phyloP scores from a whole-genome alignment of 176 grass and related monocot genomes.

The Ensete ventricosum region DNA sequence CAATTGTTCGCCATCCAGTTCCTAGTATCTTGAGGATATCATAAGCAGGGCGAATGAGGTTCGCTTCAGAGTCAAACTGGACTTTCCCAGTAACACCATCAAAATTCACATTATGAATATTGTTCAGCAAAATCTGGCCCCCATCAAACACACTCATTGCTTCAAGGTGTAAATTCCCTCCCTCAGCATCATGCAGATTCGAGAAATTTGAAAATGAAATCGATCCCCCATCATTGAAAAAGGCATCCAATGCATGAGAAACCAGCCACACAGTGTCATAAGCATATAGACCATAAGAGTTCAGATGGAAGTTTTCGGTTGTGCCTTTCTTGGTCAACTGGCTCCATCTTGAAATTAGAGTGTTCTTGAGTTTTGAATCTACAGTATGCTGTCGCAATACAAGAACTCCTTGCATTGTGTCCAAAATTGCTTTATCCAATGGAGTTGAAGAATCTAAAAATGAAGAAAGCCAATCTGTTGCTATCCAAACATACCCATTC shows the following conservation, averaged over 20 bases:
- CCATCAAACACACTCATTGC: conserved; percentile 15
- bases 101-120: not conserved
- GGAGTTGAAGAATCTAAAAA: conserved; percentile 4
- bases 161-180: conserved; percentile 4
- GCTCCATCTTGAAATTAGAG: conserved; percentile 5
- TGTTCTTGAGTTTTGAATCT: conserved; percentile 12
- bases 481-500: conserved; percentile 18
- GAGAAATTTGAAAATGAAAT: conserved; percentile 7
- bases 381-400: not conserved
- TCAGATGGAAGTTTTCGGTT: not conserved
- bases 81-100: conserved; percentile 7
- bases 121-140: conserved; percentile 3
- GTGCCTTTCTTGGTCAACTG: not conserved
- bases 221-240: not conserved
- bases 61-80: not conserved
- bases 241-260: conserved; percentile 17
- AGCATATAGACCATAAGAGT: conserved; percentile 19
- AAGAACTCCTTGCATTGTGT: conserved; percentile 12
- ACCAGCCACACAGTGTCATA: conserved; percentile 15
- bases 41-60: conserved; percentile 6
- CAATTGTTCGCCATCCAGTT: conserved; percentile 7
- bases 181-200: not conserved
- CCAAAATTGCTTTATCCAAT: not conserved
- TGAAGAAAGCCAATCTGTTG: conserved; percentile 18
- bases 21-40: conserved; percentile 11